Evolutionary conservation across 352 stramenopile species (phyloP).

Genomic region (Phytopythium cucurbitacearum): DNA sequence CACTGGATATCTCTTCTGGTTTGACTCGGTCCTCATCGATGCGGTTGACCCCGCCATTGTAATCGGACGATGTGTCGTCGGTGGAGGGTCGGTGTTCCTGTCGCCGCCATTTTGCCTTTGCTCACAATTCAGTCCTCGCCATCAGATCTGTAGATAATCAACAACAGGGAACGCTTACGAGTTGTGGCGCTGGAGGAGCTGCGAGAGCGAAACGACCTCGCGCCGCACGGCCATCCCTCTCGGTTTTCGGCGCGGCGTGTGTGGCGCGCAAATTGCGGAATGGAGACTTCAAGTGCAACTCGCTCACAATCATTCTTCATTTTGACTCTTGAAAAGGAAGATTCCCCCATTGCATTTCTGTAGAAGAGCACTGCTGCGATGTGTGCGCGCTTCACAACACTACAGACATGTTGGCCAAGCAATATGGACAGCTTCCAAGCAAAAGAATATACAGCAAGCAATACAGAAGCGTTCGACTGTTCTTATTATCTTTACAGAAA

Average conservation of each 20-base stretch:
- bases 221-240: slow-evolving; percentile 49
- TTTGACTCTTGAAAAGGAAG: background rate
- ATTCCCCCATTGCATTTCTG: background rate
- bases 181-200: slow-evolving; percentile 55
- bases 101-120: background rate
- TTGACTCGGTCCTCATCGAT: too few species aligned
- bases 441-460: too few species aligned
- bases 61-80: too few species aligned
- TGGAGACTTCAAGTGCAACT: slow-evolving; percentile 6
- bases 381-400: too few species aligned
- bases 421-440: too few species aligned
- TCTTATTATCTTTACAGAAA: background rate
- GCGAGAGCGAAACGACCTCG: slow-evolving; percentile 69
- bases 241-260: background rate
- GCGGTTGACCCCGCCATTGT: too few species aligned
- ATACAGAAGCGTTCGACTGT: too few species aligned
- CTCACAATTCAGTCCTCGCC: background rate
- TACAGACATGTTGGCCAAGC: too few species aligned
- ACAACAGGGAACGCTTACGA: slow-evolving; percentile 12
- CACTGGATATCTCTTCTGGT: background rate
- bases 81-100: too few species aligned
- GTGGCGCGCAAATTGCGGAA: slow-evolving; percentile 1
- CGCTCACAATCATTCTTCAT: slow-evolving; percentile 1
- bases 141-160: background rate
- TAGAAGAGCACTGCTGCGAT: too few species aligned